Percentiles rank a stretch among this genome's conserved stretches.
Conservation (phyloP, 225 moss, liverwort and hornwort genomes). For the Antitrichia curtipendula region DNA sequence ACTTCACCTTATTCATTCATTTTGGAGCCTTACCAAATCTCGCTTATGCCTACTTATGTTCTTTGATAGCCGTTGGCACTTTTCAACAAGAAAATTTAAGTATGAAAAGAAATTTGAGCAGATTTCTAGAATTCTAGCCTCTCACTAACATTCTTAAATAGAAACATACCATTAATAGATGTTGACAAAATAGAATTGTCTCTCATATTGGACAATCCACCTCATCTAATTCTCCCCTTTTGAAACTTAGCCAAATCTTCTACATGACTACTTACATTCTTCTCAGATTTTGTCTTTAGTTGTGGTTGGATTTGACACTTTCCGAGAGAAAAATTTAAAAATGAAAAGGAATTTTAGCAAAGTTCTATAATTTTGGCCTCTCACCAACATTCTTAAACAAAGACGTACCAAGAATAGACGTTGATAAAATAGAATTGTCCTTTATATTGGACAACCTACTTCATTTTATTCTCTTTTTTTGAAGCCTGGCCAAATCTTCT, state of each 20-base stretch:
- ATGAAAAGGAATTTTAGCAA: too few species aligned
- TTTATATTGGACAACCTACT: accelerated
- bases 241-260: background rate
- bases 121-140: background rate
- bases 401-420: background rate
- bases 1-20: background rate
- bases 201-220: accelerated
- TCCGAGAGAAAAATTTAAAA: too few species aligned
- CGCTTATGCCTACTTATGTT: accelerated
- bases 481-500: background rate
- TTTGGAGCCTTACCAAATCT: accelerated
- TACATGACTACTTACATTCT: background rate
- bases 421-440: background rate
- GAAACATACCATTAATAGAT: background rate
- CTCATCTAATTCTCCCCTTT: background rate
- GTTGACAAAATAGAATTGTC: background rate
- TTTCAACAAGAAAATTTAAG: background rate
- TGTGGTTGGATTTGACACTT: background rate
- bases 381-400: background rate
- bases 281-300: too few species aligned
- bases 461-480: background rate
- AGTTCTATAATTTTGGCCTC: background rate
- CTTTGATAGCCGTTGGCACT: background rate
- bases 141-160: background rate
- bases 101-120: background rate